A percentile compares a stretch with the other conserved stretches of the same genome.
Evolutionary conservation across 768 basidiomycete genomes (phyloP).

Genomic region (Hygrocybe punicea): DNA sequence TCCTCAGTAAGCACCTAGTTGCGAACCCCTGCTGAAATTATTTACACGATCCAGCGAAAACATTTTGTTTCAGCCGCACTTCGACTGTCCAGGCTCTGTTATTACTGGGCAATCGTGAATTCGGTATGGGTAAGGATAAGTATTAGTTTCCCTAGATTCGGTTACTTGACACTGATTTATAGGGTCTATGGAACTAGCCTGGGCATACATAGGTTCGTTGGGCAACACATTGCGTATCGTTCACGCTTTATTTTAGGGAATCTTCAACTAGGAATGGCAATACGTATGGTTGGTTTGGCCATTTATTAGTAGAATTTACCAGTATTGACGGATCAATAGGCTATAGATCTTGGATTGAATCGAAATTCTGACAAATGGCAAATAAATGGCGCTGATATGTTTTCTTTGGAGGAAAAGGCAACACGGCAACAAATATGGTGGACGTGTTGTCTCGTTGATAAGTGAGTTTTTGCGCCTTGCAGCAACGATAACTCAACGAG

Average conservation of each 20-base stretch:
- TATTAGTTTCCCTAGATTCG: not conserved
- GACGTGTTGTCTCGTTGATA: constrained; percentile 67
- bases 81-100: constrained; percentile 80
- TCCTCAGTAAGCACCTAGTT: constrained; percentile 50
- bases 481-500: too few relatives aligned
- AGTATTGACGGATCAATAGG: constrained; percentile 39
- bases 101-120: constrained; percentile 77
- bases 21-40: not conserved
- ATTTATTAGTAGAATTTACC: not conserved
- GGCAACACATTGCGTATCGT: constrained; percentile 54
- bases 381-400: constrained; percentile 55
- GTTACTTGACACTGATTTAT: not conserved
- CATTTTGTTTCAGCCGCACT: constrained; percentile 63
- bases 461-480: constrained; percentile 39
- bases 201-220: constrained; percentile 69
- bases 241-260: constrained; percentile 7
- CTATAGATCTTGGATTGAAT: constrained; percentile 77
- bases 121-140: constrained; percentile 57
- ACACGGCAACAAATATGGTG: constrained; percentile 77
- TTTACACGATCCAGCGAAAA: constrained; percentile 42
- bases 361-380: constrained; percentile 76
- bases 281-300: too few relatives aligned
- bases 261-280: not conserved
- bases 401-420: constrained; percentile 64
- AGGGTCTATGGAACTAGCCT: constrained; percentile 78